Evolutionary conservation across 164 flowering plant species (phyloP), one percentile per base, ranked within the genome.

Genomic region (Macadamia tetraphylla): DNA sequence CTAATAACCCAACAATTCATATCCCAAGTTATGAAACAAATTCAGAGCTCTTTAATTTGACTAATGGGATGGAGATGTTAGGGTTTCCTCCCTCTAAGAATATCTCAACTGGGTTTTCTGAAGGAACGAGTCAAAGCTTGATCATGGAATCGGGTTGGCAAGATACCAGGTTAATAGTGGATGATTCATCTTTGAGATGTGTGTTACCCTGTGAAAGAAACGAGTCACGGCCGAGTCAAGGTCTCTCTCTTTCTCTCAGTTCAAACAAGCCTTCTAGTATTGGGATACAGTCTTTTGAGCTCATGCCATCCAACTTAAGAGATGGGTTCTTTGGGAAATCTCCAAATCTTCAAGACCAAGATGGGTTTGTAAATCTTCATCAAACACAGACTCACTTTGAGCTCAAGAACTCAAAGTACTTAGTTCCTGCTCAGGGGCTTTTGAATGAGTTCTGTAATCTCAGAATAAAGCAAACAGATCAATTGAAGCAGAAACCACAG

Each of bases 391-490:
- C 42, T 55, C 65, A 43, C 43, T 62, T 66, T 49, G 83, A 82
- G 70, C 74, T 89, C 10, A 80, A 84, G 69, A 81, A 73, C 60
- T 90, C 94, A 12, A 90, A 83, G 92, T 95, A 81, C 79, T 75
- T 92, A 71, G 81, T 51, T 62, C 94, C 97, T 3, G 82, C 91
- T 23, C 96, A 92, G 64, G 87, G 87, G 72, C 92, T 95, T 49
- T 70, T 95, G 61, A 83, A 83, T 65, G 99, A 95, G 85, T 85
- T 90, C 57, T 95, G 99, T 60, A 81, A 82, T 60, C 86, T 89
- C 40, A 96, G 86, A 52, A 70, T 74, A 0, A 78, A 77, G 65
- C 81, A 79, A 65, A 72, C 9, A 12, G 57, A 53, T 53, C 18
- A n/a, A 53, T 6, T 17, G 17, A 53, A 53, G 6, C 57, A 53